Base-by-base conservation (phyloP, 2,329 filamentous ascomycete genomes). In the Calonectria henricotiae region DNA sequence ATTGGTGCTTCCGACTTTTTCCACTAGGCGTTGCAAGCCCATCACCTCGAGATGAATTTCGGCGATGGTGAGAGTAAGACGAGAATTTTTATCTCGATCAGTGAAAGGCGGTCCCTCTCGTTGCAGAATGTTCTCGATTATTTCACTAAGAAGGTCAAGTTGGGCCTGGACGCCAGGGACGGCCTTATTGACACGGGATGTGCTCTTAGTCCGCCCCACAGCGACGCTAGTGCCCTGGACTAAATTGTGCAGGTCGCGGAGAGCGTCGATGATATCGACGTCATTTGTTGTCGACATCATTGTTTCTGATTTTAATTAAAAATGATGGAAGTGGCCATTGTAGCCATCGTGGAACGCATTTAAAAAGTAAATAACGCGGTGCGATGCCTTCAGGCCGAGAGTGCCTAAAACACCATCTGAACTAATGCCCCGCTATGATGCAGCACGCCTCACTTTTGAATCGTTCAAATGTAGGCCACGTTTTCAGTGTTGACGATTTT, bases 381-480 rank as follows among this genome's bases (percentile, higher is more conserved):
- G 8, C 35, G 35, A 58, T 58, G 20, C 32, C 51, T 58, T 58
- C 51, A 58, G 51, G 51, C 51, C 30, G 51, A 35, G 20, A 58
- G 51, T 39, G 51, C 51, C 51, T 58, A 58, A 58, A 58, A 23
- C 51, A 15, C 51, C 51, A 39, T 25, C 32, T 23, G 11, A 37
- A 58, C 51, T 17, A 25, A 7, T n/a, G 51, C 51, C 51, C 51
- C 51, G 51, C 51, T 58, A 58, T 37, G 32, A n/a, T 58, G 51
- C 51, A 58, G 51, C 35, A 58, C 32, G 51, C 51, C 51, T 58
- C 51, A 58, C 51, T 58, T 58, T 58, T 58, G 51, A 58, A 37
- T 23, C 51, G 51, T 20, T 39, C 32, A 58, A 23, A 58, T 32
- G 39, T 4, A 15, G 17, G 51, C 51, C 51, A 58, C 51, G 51